Evolutionary conservation across 176 grass and related monocot species (phyloP).

Genomic region (Oryza nivara): DNA sequence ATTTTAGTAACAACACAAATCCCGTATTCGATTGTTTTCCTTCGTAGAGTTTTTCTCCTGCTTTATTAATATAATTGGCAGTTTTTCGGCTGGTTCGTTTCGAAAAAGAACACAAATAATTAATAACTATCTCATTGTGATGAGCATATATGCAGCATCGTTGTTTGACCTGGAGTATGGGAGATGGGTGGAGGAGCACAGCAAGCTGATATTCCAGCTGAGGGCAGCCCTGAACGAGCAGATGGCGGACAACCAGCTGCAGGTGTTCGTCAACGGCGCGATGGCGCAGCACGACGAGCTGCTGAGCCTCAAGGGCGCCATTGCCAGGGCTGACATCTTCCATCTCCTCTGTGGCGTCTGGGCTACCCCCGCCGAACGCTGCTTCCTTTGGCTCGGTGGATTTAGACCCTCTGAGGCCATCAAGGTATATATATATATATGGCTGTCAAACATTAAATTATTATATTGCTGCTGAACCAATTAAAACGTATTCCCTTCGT

Average conservation of each 20-base stretch:
- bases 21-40: no score
- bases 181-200: conserved; percentile 77
- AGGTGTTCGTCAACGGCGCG: conserved; percentile 49
- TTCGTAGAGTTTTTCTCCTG: background rate
- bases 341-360: conserved; percentile 71
- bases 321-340: conserved; percentile 63
- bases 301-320: conserved; percentile 50
- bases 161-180: conserved; percentile 69
- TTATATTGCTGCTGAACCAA: no score
- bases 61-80: background rate
- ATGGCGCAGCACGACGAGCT: conserved; percentile 63
- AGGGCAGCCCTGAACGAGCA: conserved; percentile 62
- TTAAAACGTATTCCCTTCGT: no score
- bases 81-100: background rate
- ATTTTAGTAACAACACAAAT: background rate
- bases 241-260: conserved; percentile 56
- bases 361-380: conserved; percentile 69
- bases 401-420: conserved; percentile 70
- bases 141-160: conserved; percentile 27
- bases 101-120: no score
- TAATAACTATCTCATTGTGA: background rate
- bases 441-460: no score
- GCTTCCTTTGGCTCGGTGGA: conserved; percentile 83
- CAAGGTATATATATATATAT: conserved; percentile 42
- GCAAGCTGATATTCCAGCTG: conserved; percentile 69